phyloP scores from a whole-genome alignment of 1,284 basidiomycete genomes.

The Tremellales sp. region DNA sequence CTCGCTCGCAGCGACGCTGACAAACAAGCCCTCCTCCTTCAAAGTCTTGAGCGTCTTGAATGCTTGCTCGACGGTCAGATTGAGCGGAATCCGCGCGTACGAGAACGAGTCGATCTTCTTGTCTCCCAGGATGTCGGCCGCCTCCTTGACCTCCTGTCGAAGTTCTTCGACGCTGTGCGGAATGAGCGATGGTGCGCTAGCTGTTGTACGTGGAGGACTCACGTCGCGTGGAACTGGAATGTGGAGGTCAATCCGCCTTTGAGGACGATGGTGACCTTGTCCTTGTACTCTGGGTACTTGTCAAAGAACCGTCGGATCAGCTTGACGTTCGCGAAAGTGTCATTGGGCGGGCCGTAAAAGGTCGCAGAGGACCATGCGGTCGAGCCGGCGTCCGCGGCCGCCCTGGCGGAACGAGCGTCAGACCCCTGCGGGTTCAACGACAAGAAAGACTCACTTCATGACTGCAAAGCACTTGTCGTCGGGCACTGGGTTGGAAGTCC shows the following conservation, averaged over 20 bases:
- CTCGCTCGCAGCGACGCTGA: slow-evolving; percentile 3
- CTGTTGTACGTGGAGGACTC: slow-evolving; percentile 2
- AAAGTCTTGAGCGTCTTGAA: background rate
- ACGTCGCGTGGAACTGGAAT: background rate
- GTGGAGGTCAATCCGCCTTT: slow-evolving; percentile 47
- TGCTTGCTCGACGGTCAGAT: slow-evolving; percentile 1
- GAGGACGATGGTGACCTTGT: slow-evolving; percentile 51
- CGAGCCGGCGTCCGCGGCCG: slow-evolving; percentile 56
- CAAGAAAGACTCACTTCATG: slow-evolving; percentile 52
- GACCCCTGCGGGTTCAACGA: background rate
- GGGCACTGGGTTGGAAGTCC: slow-evolving; percentile 49
- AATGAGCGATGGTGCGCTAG: background rate
- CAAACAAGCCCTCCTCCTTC: slow-evolving; percentile 8
- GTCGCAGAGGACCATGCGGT: slow-evolving; percentile 50
- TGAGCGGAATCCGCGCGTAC: slow-evolving; percentile 1
- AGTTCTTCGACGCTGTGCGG: slow-evolving; percentile 47
- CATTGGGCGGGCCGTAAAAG: slow-evolving; percentile 40
- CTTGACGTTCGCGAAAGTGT: slow-evolving; percentile 38
- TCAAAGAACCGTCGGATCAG: slow-evolving; percentile 45
- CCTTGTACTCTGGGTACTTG: slow-evolving; percentile 53
- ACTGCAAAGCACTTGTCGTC: slow-evolving; percentile 60
- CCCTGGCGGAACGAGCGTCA: slow-evolving; percentile 5
- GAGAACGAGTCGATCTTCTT: slow-evolving; percentile 52
- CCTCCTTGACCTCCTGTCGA: slow-evolving; percentile 47
- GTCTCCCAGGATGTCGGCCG: slow-evolving; percentile 45